Conservation (phyloP, 2,329 filamentous ascomycete species). For the Pseudogymnoascus sp. region DNA sequence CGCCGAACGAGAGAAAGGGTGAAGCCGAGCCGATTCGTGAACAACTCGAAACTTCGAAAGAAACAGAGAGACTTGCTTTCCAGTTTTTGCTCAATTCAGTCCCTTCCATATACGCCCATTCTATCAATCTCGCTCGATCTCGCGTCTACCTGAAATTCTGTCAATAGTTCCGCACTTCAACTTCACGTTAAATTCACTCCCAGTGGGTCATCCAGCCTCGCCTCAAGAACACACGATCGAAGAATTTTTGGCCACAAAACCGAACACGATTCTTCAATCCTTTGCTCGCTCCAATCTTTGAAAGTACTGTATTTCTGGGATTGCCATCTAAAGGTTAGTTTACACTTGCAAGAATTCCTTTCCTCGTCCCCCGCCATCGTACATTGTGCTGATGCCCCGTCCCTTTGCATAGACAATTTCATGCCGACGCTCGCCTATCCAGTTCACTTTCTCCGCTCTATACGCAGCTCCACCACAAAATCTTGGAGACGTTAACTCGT, state of each 20-base stretch:
- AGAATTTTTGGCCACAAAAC: slow-evolving; percentile 1
- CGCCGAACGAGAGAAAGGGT: slow-evolving; percentile 1
- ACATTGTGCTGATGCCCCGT: slow-evolving; percentile 1
- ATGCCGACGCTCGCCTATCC: slow-evolving; percentile 27
- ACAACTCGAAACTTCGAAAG: background rate
- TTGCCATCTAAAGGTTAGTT: slow-evolving; percentile 2
- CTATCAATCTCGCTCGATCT: background rate
- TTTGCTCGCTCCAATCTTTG: slow-evolving; percentile 5
- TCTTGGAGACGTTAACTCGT: slow-evolving; percentile 32
- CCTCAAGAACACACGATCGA: slow-evolving; percentile 4
- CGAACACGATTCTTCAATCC: background rate
- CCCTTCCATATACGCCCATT: slow-evolving; percentile 4
- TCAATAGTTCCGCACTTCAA: slow-evolving; percentile 1
- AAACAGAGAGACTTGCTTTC: background rate
- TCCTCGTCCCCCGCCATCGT: background rate
- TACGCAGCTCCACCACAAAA: slow-evolving; percentile 17
- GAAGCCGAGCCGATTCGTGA: background rate
- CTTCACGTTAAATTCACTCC: slow-evolving; percentile 6
- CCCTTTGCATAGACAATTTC: slow-evolving; percentile 24
- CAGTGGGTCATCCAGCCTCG: slow-evolving; percentile 7
- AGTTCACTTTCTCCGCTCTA: slow-evolving; percentile 22
- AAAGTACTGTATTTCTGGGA: background rate
- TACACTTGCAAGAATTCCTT: background rate
- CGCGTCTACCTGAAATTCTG: slow-evolving; percentile 3
- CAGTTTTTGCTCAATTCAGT: background rate